Base-by-base conservation (phyloP, 2,329 filamentous ascomycete genomes). In the Parastagonospora avenae region DNA sequence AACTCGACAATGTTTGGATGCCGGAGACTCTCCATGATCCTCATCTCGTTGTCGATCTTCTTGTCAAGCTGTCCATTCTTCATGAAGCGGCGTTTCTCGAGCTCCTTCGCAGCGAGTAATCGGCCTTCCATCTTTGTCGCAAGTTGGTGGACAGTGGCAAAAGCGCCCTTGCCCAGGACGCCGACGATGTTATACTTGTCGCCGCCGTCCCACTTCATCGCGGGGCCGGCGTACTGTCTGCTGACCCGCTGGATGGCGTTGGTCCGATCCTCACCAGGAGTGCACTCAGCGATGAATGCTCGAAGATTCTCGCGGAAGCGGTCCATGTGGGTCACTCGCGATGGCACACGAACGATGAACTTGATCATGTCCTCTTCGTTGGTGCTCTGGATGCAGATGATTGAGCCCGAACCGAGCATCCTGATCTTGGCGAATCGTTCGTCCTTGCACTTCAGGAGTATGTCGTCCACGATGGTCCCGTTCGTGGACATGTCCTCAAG, bases 31-130 rank as follows among this genome's bases (percentile, higher is more conserved):
- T 88, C 86, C 91, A 99, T 97, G 63, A 99, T 97, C 59, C 86
- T 89, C 88, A 99, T 93, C 76, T 99, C 94, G 64, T 95, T 97
- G 68, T 97, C 91, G 11, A 97, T 89, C 72, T 95, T 96, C 60
- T 92, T 88, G 65, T 96, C 92, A 16, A 96, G 75, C 15, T 92
- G 81, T 2, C 92, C 92, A 63, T 96, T 94, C 76, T 96, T 96
- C 79, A 96, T 90, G 68, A 97, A 96, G 14, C 87, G 86, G 45
- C 90, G 85, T 76, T 97, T 97, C 73, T 97, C 92, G 4, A 99
- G 84, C 73, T 97, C 92, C 72, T 99, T 99, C 11, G 92, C 92
- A 4, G 94, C 94, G 66, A 89, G 95, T 0, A 93, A 85, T 28
- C 85, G 79, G 1, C 94, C 94, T 66, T 94, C 87, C 63, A 85